phyloP scores from a whole-genome alignment of 108 stramenopile species.

The Nitzschia inconspicua region DNA sequence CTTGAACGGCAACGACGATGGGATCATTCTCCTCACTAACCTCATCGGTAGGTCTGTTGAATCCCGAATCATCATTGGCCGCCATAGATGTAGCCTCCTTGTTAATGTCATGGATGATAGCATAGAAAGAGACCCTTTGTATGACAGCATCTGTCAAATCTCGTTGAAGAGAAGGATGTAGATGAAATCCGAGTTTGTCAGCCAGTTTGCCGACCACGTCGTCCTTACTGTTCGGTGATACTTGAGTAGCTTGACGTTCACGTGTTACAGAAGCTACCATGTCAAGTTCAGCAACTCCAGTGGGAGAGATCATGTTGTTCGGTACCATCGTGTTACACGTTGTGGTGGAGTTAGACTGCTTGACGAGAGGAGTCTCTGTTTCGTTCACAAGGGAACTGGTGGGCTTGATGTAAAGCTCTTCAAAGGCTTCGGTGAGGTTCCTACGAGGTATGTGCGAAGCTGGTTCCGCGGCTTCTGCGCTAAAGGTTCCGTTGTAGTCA shows the following conservation, averaged over 20 bases:
- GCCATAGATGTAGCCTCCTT: constrained; percentile 70
- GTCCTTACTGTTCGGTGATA: too few species aligned
- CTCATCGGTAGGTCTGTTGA: constrained; percentile 26
- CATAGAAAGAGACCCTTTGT: constrained; percentile 74
- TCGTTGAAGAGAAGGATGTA: constrained; percentile 50
- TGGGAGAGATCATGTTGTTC: constrained; percentile 37
- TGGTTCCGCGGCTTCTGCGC: constrained; percentile 7
- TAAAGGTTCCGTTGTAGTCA: constrained; percentile 2
- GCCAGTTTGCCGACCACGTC: neutral
- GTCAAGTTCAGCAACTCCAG: constrained; percentile 33
- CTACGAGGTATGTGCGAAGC: constrained; percentile 39
- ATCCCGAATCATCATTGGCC: constrained; percentile 42
- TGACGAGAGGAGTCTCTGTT: constrained; percentile 10
- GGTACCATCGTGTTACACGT: neutral
- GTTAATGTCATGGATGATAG: constrained; percentile 82
- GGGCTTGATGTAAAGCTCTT: constrained; percentile 37
- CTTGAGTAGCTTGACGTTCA: neutral
- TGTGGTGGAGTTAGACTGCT: neutral
- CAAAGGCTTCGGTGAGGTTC: constrained; percentile 55
- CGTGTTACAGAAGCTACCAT: neutral
- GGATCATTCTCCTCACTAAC: constrained; percentile 34
- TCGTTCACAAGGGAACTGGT: neutral
- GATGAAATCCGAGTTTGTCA: constrained; percentile 42
- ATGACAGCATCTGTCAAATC: constrained; percentile 65
- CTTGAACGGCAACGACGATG: constrained; percentile 41